phyloP scores from a whole-genome alignment of 139 green algal species.

The Chloropicon primus region DNA sequence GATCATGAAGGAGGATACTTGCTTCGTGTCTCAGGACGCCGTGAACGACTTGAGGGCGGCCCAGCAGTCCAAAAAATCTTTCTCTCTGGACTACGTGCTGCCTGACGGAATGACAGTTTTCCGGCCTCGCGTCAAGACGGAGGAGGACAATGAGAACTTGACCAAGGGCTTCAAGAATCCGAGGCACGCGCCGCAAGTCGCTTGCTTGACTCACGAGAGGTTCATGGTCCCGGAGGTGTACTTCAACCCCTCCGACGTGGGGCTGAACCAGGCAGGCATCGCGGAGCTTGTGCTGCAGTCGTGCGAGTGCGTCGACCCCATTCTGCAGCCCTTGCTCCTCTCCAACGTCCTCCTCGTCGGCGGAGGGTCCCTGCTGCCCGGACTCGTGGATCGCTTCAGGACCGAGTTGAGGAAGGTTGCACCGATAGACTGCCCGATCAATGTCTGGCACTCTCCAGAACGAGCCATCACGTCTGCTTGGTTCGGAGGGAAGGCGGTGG shows the following conservation, averaged over 20 bases:
- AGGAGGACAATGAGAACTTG: background rate
- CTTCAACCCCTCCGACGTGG: slow-evolving; percentile 42
- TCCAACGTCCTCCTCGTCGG: background rate
- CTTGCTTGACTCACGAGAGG: slow-evolving; percentile 87
- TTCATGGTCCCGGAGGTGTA: slow-evolving; percentile 92
- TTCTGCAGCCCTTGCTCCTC: background rate
- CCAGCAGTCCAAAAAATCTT: slow-evolving; percentile 23
- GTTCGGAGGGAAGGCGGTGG: background rate
- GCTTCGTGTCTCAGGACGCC: slow-evolving; percentile 62
- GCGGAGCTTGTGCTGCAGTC: background rate
- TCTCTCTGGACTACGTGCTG: slow-evolving; percentile 69
- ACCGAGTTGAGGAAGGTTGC: background rate
- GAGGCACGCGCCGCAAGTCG: slow-evolving; percentile 29
- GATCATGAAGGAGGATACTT: slow-evolving; percentile 78
- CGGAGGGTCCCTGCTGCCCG: background rate
- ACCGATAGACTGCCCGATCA: background rate
- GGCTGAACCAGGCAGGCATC: background rate
- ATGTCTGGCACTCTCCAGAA: background rate
- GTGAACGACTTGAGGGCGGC: slow-evolving; percentile 28
- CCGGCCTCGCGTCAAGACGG: slow-evolving; percentile 51
- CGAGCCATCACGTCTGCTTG: background rate
- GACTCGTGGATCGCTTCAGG: background rate
- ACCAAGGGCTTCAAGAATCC: background rate
- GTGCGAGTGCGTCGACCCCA: background rate
- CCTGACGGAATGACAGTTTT: slow-evolving; percentile 77